Evolutionary conservation across 495 filamentous ascomycete genomes (phyloP).

Genomic region (Penicillium turbatum): DNA sequence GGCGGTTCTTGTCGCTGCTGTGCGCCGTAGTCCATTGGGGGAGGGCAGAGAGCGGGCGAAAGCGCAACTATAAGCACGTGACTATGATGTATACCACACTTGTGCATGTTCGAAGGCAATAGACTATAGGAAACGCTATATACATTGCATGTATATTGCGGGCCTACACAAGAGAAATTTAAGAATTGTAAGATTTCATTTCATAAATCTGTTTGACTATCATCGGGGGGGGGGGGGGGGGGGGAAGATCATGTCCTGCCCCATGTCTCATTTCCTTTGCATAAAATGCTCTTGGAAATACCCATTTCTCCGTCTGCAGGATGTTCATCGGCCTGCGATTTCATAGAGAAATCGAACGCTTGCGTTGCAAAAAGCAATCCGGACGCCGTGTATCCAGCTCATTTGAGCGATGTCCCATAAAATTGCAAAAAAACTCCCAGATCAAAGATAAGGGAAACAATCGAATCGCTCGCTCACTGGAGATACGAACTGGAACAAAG

Average conservation of each 20-base stretch:
- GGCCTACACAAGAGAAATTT: background rate
- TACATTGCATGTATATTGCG: background rate
- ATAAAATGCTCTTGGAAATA: conserved; percentile 4
- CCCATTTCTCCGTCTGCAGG: background rate
- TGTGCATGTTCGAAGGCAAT: background rate
- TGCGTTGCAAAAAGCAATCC: conserved; percentile 3
- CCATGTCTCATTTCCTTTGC: conserved; percentile 6
- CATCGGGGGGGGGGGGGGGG: background rate
- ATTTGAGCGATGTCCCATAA: conserved; percentile 3
- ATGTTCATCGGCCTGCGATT: conserved; percentile 8
- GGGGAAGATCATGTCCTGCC: background rate
- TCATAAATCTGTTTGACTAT: conserved; percentile 1
- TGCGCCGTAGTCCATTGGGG: conserved; percentile 31
- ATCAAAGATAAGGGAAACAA: conserved; percentile 4
- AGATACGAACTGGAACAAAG: background rate
- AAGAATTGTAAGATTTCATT: conserved; percentile 1
- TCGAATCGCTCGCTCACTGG: conserved; percentile 13
- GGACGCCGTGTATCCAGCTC: conserved; percentile 7
- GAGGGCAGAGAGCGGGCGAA: background rate
- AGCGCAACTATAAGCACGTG: conserved; percentile 30
- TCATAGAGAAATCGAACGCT: background rate
- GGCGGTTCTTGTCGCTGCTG: conserved; percentile 39
- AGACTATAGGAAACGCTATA: no score
- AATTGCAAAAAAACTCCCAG: conserved; percentile 3
- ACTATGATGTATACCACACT: no score